A percentile compares a stretch with the other conserved stretches of the same genome.
Evolutionary conservation across 73 alveolate genomes (phyloP).

Genomic region (Paramecium biaurelia): DNA sequence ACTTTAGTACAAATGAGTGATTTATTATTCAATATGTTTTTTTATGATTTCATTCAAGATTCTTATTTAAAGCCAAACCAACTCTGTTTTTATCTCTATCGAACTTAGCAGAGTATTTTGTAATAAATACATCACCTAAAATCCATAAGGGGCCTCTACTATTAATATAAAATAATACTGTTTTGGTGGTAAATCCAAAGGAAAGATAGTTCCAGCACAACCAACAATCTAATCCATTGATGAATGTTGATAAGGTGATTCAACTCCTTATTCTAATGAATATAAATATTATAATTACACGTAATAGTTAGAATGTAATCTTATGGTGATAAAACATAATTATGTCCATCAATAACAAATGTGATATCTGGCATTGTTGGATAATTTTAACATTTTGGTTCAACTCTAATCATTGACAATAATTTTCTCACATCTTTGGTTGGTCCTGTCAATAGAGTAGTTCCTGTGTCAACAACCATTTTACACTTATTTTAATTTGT

Average conservation of each 20-base stretch:
- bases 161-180: neutral
- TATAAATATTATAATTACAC: neutral
- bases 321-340: slow-evolving; percentile 45
- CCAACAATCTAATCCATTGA: slow-evolving; percentile 39
- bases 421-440: slow-evolving; percentile 52
- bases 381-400: slow-evolving; percentile 43
- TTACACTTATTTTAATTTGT: slow-evolving; percentile 48
- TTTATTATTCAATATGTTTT: neutral
- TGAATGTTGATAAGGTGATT: slow-evolving; percentile 56
- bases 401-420: slow-evolving; percentile 49
- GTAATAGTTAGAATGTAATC: slow-evolving; percentile 69
- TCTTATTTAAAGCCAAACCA: slow-evolving; percentile 64
- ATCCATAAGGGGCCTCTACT: slow-evolving; percentile 66
- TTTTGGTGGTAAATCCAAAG: slow-evolving; percentile 40
- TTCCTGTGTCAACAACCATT: slow-evolving; percentile 68
- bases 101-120: slow-evolving; percentile 73
- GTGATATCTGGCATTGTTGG: slow-evolving; percentile 62
- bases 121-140: slow-evolving; percentile 77
- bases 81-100: slow-evolving; percentile 81
- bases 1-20: slow-evolving; percentile 5
- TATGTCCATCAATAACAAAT: slow-evolving; percentile 66
- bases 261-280: neutral
- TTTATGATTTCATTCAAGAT: neutral
- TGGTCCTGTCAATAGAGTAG: slow-evolving; percentile 70
- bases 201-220: slow-evolving; percentile 52